Base-by-base conservation (phyloP, 164 flowering plant genomes). In the Tetrastigma voinierianum region DNA sequence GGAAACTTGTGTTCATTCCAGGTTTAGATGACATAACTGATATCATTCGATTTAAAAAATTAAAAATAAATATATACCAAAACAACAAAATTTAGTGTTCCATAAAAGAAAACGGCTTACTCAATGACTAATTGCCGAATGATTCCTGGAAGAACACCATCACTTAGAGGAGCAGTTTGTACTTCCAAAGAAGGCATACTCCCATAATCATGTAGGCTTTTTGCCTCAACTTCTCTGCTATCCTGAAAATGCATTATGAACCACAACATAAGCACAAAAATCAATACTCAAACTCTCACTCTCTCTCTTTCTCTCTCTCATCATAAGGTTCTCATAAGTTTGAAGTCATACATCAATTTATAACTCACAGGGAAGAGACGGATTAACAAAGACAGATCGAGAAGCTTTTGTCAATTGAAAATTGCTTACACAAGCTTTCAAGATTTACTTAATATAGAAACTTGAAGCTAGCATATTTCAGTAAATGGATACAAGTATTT, bases 71-170 rank as follows among this genome's bases (percentile, higher is more conserved):
- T 25, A 32, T 32, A 32, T 32, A 20, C 11, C 2, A 24, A 48
- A 48, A 17, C 43, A 15, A 47, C 18, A 59, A 19, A 11, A 55
- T 46, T 46, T 16, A 67, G n/a, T 40, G 18, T 49, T 12, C 9
- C 43, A 12, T 12, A 44, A 23, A 9, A 60, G 17, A 9, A 70
- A 57, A 44, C 52, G 45, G 74, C 89, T 73, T 78, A 95, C 99
- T 92, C 97, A 51, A 85, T 73, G 25, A 95, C 78, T 25, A 92
- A 58, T 73, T 90, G 87, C 24, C 96, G 90, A 40, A 89, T 72
- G 51, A 92, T 79, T 64, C 99, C 99, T 12, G 97, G 94, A 71
- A 95, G 97, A 55, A 92, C 83, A 73, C 97, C 93, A 68, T 86
- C 96, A 59, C 68, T 46, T 11, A 90, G 20, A 56, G 99, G 90